Base-by-base conservation (phyloP, 441 rosid species). In the Omphalea diandra region DNA sequence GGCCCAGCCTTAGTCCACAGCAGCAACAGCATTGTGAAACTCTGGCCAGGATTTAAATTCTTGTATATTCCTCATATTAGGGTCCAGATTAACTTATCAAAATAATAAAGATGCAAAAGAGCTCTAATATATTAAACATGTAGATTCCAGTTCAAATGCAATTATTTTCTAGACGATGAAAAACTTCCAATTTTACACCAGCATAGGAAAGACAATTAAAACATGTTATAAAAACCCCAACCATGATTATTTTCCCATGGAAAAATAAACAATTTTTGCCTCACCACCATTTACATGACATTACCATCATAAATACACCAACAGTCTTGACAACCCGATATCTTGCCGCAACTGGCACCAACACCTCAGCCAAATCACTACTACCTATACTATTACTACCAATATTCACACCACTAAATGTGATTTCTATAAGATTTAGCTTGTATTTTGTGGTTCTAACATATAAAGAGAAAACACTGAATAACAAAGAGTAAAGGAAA, bases 1-100 rank as follows among this genome's bases (percentile, higher is more conserved):
- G 98, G 36, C 97, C 90, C 84, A 96, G 82, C 77, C 94, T 86
- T 70, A 96, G 83, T 75, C 98, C 99, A n/a, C n/a, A 76, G 99
- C 96, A 72, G 98, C 99, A 81, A 93, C 98, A 79, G 98, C 97
- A 83, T 96, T 93, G 82, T 96, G 98, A 85, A 96, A 93, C 84
- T 96, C 98, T 18, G 98, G 96, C 99, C 98, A 96, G 44, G 93
- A 84, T 80, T 85, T 93, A 71, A 96, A 90, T 82, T 96, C 99
- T 87, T 93, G 98, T 46, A 96, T 80, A 80, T 90, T 93, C 82
- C 98, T 87, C 72, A 84, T 77, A 79, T 75, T 96, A 68, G 99
- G 94, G 76, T 96, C 99, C 72, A 96, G 85, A 81, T 93, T 93
- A 75, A 96, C 98, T 98, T 94, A 82, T 35, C 65, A 78, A 47